phyloP scores from a whole-genome alignment of 2,329 filamentous ascomycete genomes.

The Apiospora kogelbergensis region DNA sequence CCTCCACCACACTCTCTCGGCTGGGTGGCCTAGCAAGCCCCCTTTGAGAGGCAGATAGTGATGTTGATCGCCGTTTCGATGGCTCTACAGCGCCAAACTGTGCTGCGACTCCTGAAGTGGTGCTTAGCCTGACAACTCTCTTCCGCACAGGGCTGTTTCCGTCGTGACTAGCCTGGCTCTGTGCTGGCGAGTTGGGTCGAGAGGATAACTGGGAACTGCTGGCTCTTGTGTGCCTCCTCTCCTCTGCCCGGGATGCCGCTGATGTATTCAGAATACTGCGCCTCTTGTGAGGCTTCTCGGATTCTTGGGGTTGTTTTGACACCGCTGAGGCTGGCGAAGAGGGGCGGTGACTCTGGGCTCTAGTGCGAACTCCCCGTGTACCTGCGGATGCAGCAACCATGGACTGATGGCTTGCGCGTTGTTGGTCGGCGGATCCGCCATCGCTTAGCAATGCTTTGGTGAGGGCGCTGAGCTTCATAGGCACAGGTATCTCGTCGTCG shows the following conservation, averaged over 20 bases:
- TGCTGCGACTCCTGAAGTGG: conserved; percentile 37
- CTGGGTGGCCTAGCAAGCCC: conserved; percentile 39
- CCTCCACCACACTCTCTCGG: conserved; percentile 41
- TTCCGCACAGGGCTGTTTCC: conserved; percentile 52
- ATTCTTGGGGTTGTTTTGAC: conserved; percentile 17
- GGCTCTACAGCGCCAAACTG: conserved; percentile 28
- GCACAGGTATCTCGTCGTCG: conserved; percentile 88
- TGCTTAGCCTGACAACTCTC: conserved; percentile 57
- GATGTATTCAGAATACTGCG: conserved; percentile 50
- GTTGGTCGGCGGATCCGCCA: conserved; percentile 51
- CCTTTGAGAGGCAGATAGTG: conserved; percentile 38
- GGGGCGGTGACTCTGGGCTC: conserved; percentile 42
- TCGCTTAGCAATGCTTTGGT: conserved; percentile 81
- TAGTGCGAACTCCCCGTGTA: conserved; percentile 42
- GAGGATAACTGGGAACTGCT: conserved; percentile 47
- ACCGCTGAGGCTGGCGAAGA: conserved; percentile 36
- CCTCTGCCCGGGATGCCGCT: conserved; percentile 41
- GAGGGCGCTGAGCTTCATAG: conserved; percentile 90
- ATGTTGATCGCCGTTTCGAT: conserved; percentile 50
- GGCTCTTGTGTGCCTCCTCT: conserved; percentile 46
- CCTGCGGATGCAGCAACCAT: conserved; percentile 7
- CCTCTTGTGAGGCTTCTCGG: conserved; percentile 38
- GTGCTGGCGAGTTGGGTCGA: conserved; percentile 43
- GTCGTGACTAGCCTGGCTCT: conserved; percentile 42
- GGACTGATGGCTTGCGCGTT: conserved; percentile 17